phyloP scores from a whole-genome alignment of 257 asterid species.

The Leptodermis oblonga region DNA sequence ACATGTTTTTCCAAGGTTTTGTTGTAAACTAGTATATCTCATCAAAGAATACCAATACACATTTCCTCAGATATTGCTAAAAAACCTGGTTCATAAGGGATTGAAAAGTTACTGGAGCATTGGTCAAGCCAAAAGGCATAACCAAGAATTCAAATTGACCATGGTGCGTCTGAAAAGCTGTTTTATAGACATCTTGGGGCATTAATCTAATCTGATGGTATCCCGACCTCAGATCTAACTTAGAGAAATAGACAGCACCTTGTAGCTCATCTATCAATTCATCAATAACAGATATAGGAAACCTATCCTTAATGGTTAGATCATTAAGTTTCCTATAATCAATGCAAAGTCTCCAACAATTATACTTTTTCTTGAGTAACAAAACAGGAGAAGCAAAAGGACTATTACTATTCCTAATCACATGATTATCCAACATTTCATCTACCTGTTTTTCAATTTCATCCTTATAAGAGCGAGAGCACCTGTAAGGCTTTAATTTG shows the following conservation, averaged over 20 bases:
- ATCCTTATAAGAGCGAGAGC: background rate
- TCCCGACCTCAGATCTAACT: background rate
- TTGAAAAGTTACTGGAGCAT: background rate
- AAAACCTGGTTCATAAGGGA: background rate
- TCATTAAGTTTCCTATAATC: background rate
- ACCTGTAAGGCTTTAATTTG: background rate
- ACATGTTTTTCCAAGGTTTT: background rate
- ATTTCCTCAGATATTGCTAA: background rate
- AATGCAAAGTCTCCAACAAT: background rate
- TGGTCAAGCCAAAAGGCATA: background rate
- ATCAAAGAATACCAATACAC: background rate
- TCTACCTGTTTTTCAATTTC: background rate
- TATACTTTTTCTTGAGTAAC: background rate
- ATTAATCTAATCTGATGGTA: background rate
- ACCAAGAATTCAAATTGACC: background rate
- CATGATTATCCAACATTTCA: background rate
- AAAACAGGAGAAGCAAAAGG: background rate
- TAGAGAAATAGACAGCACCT: background rate
- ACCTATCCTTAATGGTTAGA: background rate
- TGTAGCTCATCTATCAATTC: background rate
- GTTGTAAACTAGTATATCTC: background rate
- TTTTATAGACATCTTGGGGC: background rate
- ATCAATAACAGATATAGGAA: background rate
- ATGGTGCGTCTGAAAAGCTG: background rate
- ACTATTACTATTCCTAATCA: background rate